Conservation (phyloP, 2,329 filamentous ascomycete genomes). For the Helotiales sp. region DNA sequence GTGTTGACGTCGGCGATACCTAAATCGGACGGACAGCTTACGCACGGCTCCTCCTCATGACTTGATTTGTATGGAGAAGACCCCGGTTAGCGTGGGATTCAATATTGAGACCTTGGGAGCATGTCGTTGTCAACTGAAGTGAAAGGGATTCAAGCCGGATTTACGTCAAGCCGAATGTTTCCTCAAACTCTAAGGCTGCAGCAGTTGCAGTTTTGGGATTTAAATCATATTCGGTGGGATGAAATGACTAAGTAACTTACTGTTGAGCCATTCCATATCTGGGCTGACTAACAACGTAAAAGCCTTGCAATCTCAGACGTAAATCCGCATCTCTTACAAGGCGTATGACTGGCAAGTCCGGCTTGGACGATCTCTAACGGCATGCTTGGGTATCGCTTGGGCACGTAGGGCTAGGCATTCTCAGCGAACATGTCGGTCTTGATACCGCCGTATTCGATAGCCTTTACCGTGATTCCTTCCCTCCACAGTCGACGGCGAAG, state of each 20-base stretch:
- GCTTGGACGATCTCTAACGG: not conserved
- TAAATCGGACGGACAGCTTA: not conserved
- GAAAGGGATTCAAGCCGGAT: not conserved
- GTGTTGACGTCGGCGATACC: not conserved
- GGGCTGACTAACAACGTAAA: not conserved
- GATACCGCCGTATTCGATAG: slow-evolving; percentile 71
- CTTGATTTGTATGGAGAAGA: not conserved
- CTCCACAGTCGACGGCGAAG: slow-evolving; percentile 64
- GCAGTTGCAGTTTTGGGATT: not conserved
- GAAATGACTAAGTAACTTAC: not conserved
- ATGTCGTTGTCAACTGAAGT: not conserved
- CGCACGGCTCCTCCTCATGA: not conserved
- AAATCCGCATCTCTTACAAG: not conserved
- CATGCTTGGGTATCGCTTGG: slow-evolving; percentile 33
- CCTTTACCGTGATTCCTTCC: slow-evolving; percentile 69
- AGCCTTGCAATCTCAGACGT: not conserved
- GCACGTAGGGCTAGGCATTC: slow-evolving; percentile 67
- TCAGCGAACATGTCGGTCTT: slow-evolving; percentile 70
- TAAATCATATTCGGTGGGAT: not conserved
- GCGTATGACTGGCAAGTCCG: not conserved
- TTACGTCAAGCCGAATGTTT: not conserved
- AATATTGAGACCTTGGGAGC: not conserved
- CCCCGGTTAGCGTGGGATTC: not conserved
- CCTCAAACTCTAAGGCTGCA: not conserved
- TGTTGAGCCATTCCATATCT: not conserved